phyloP scores from a whole-genome alignment of 352 stramenopile genomes.

The Globisporangium middletonii region DNA sequence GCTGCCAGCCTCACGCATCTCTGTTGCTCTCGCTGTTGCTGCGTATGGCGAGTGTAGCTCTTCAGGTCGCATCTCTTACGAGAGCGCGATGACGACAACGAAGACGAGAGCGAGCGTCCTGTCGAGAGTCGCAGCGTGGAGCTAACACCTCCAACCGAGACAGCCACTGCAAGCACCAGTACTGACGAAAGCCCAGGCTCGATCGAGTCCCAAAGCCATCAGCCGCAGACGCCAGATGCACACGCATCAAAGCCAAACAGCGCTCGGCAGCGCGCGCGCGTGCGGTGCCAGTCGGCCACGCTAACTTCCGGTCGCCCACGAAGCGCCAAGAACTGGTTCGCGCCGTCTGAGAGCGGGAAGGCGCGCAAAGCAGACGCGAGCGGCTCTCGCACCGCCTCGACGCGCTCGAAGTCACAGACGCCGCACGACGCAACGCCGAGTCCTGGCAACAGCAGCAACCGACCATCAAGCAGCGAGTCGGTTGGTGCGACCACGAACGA shows the following conservation, averaged over 20 bases:
- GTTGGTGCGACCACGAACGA: no score
- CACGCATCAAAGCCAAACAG: neutral
- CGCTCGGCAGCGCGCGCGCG: neutral
- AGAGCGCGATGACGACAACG: neutral
- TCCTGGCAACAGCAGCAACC: neutral
- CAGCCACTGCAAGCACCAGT: neutral
- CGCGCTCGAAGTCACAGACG: neutral
- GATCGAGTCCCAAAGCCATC: neutral
- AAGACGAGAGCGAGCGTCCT: neutral
- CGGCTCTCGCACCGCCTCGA: neutral
- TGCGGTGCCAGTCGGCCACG: conserved; percentile 6
- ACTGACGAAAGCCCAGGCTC: neutral
- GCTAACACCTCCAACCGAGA: neutral
- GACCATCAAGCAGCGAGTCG: no score
- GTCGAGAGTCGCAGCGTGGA: neutral
- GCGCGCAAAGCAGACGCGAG: neutral
- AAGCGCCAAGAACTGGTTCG: conserved; percentile 7
- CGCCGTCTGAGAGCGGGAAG: conserved; percentile 4
- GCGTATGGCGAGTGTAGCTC: neutral
- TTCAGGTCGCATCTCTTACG: conserved; percentile 6
- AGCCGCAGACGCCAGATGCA: neutral
- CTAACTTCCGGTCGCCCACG: neutral
- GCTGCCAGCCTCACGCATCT: no score
- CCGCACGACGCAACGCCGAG: neutral
- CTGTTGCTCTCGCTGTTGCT: no score